These are phyloP conservation scores for Venturia asperata DNA, from an alignment of 2,329 filamentous ascomycete genomes.

Conservation along the genomic window DNA sequence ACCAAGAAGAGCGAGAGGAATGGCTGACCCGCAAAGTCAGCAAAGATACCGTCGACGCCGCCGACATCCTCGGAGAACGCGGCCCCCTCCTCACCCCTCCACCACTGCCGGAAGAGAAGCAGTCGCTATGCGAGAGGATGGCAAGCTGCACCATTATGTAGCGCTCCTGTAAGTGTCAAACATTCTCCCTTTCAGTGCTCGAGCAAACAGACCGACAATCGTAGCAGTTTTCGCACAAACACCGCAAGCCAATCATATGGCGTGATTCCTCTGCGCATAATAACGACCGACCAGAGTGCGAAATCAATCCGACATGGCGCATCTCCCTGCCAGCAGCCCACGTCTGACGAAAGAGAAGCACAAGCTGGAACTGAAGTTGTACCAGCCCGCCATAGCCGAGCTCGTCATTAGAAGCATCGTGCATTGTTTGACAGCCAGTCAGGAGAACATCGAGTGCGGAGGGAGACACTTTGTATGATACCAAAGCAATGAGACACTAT, in stretches of 20 bases:
- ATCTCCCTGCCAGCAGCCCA: not conserved
- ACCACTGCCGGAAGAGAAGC: not conserved
- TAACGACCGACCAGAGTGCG: not conserved
- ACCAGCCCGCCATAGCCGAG: too few species aligned
- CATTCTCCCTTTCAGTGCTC: not conserved
- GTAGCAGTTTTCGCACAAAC: not conserved
- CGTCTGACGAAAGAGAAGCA: not conserved
- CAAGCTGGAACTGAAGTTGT: not conserved
- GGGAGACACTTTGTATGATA: not conserved
- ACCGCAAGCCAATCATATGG: not conserved
- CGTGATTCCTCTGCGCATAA: not conserved
- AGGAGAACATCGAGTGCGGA: not conserved
- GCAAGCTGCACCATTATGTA: constrained; percentile 1
- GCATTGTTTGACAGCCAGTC: not conserved
- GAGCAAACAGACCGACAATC: constrained; percentile 1
- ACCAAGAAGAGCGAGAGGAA: not conserved
- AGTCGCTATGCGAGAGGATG: not conserved
- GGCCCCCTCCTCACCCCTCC: not conserved
- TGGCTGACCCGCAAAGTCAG: constrained; percentile 4
- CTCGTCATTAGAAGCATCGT: too few species aligned
- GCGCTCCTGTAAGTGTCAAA: not conserved
- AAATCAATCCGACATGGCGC: not conserved
- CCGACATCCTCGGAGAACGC: not conserved
- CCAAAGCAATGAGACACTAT: not conserved
- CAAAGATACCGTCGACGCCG: constrained; percentile 2